Percentiles rank a stretch among this genome's conserved stretches.
These are phyloP conservation scores for Botrytis paeoniae DNA, from an alignment of 2,329 filamentous ascomycete genomes.

Conservation along the genomic window DNA sequence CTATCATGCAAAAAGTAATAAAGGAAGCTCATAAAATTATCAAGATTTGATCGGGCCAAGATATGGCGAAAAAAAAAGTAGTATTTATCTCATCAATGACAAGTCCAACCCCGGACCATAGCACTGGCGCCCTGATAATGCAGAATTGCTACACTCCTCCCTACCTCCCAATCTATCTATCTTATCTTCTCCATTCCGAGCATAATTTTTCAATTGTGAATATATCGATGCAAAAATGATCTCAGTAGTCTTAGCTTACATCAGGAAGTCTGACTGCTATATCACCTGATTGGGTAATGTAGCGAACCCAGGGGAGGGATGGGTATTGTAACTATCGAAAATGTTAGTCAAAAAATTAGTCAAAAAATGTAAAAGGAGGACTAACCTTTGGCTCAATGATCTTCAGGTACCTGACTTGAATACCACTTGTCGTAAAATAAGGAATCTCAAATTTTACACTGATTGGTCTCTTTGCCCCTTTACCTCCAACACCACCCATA, in stretches of 20 bases:
- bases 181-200: not conserved
- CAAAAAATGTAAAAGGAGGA: conserved; percentile 20
- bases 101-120: conserved; percentile 2
- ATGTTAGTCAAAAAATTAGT: conserved; percentile 12
- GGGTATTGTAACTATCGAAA: conserved; percentile 83
- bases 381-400: conserved; percentile 98
- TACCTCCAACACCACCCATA: conserved; percentile 87
- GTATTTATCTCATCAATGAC: conserved; percentile 11
- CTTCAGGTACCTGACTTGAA: conserved; percentile 97
- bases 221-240: not conserved
- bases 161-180: conserved; percentile 16
- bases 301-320: conserved; percentile 94
- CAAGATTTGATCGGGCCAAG: not conserved
- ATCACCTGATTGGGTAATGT: conserved; percentile 97
- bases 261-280: conserved; percentile 95
- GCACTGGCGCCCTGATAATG: conserved; percentile 15
- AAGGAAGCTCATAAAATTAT: not conserved
- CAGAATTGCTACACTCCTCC: conserved; percentile 10
- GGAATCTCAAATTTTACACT: conserved; percentile 99
- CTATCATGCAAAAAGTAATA: not conserved
- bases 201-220: not conserved
- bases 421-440: conserved; percentile 99
- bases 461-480: conserved; percentile 89
- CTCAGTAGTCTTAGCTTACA: conserved; percentile 23
- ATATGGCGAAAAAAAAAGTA: not conserved